Evolutionary conservation across 192 early-diverging fungal genomes (phyloP).

Genomic region (Podila minutissima): DNA sequence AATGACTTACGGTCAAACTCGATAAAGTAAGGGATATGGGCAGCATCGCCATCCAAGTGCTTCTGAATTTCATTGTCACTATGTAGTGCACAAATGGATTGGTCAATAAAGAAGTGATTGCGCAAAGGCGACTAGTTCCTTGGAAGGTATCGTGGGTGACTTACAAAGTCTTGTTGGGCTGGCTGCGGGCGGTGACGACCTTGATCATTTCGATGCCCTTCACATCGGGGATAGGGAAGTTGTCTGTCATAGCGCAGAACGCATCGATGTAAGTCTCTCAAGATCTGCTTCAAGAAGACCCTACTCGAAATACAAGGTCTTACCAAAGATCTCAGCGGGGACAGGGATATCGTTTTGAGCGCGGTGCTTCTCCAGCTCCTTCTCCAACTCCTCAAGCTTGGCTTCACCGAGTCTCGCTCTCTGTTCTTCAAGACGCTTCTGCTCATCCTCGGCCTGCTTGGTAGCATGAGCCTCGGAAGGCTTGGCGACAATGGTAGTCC

Average conservation of each 20-base stretch:
- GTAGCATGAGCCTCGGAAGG: constrained; percentile 65
- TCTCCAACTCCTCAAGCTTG: constrained; percentile 58
- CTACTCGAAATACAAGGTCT: background rate
- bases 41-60: constrained; percentile 57
- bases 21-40: constrained; percentile 60
- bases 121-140: background rate
- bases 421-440: constrained; percentile 61
- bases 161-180: constrained; percentile 52
- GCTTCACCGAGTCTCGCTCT: constrained; percentile 53
- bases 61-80: constrained; percentile 60
- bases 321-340: constrained; percentile 62
- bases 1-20: constrained; percentile 63
- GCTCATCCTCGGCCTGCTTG: constrained; percentile 58
- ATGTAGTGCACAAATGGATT: background rate
- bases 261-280: background rate
- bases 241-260: constrained; percentile 24
- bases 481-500: constrained; percentile 59
- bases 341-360: constrained; percentile 61
- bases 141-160: constrained; percentile 1
- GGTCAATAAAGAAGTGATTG: background rate
- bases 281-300: background rate
- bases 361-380: constrained; percentile 57
- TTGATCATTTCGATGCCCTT: constrained; percentile 64
- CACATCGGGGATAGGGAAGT: constrained; percentile 61
- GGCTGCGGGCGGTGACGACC: constrained; percentile 56